Evolutionary conservation across 768 basidiomycete genomes (phyloP).

Genomic region (Boletus barrowsii): DNA sequence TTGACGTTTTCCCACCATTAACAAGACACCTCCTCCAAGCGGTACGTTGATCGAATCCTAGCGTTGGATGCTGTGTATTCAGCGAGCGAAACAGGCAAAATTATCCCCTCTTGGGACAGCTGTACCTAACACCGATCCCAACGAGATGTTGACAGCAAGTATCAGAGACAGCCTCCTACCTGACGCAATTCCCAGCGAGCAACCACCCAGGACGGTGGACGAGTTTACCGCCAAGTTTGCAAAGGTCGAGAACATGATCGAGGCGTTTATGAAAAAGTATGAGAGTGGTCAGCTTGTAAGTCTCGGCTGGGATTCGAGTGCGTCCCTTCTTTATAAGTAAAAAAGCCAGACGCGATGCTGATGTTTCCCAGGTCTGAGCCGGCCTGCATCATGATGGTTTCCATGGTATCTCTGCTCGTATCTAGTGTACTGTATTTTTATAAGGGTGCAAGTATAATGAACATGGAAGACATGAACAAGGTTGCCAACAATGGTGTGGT

Average conservation of each 20-base stretch:
- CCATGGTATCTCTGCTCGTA: not conserved
- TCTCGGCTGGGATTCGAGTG: constrained; percentile 30
- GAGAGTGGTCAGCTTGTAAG: constrained; percentile 17
- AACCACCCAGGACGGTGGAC: constrained; percentile 17
- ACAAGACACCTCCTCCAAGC: not conserved
- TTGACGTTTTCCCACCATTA: constrained; percentile 6
- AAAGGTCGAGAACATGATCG: constrained; percentile 18
- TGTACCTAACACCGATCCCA: not conserved
- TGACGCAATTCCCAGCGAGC: not conserved
- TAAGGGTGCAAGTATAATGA: constrained; percentile 15
- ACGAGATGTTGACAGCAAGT: constrained; percentile 3
- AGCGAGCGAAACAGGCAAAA: not conserved
- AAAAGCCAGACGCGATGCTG: not conserved
- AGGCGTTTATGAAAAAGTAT: constrained; percentile 17
- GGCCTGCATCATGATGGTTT: constrained; percentile 1
- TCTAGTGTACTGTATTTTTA: constrained; percentile 15
- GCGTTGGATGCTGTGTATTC: not conserved
- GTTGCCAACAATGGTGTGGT: not conserved
- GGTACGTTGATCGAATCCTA: constrained; percentile 2
- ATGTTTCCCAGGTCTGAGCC: constrained; percentile 7
- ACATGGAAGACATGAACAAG: constrained; percentile 4
- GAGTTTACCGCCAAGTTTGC: constrained; percentile 23
- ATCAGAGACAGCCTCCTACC: constrained; percentile 13
- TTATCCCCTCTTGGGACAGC: not conserved
- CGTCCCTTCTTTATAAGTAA: not conserved